Percentiles rank a stretch among this genome's conserved stretches.
Conservation (phyloP, 1,139 yeast genomes). For the Magnusiomyces sp. region DNA sequence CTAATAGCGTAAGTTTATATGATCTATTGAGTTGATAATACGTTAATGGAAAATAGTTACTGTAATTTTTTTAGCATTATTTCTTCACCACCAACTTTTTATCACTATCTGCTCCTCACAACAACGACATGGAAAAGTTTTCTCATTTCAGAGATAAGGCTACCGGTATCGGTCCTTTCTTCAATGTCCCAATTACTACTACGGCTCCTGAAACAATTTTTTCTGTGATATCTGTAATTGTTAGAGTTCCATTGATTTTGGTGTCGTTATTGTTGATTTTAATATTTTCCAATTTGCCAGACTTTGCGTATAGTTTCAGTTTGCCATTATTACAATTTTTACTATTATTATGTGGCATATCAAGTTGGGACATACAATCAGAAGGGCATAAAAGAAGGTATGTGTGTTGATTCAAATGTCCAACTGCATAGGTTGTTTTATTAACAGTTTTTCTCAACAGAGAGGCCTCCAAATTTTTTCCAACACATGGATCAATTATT, state of each 20-base stretch:
- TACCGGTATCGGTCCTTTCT: slow-evolving; percentile 37
- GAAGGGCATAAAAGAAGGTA: slow-evolving; percentile 14
- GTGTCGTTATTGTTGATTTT: slow-evolving; percentile 12
- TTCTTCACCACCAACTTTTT: neutral
- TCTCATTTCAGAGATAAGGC: slow-evolving; percentile 35
- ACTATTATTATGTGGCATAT: slow-evolving; percentile 14
- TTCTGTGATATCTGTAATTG: slow-evolving; percentile 16
- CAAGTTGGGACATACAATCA: slow-evolving; percentile 14
- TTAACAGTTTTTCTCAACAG: neutral
- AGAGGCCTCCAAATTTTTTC: slow-evolving; percentile 10
- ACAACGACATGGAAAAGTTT: slow-evolving; percentile 33
- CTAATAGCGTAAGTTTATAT: too few species aligned
- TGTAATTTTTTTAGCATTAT: neutral
- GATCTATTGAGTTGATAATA: neutral
- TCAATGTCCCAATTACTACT: slow-evolving; percentile 18
- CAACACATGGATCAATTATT: slow-evolving; percentile 31
- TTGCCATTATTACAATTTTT: slow-evolving; percentile 18
- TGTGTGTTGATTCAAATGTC: slow-evolving; percentile 1
- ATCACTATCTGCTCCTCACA: neutral
- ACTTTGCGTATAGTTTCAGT: slow-evolving; percentile 12
- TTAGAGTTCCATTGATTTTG: slow-evolving; percentile 22
- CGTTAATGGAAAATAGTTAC: neutral
- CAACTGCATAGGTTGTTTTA: neutral
- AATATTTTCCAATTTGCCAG: slow-evolving; percentile 14
- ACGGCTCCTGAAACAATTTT: slow-evolving; percentile 12